Evolutionary conservation across 1,284 basidiomycete species (phyloP).

Genomic region (Pyrrhoderma noxium): DNA sequence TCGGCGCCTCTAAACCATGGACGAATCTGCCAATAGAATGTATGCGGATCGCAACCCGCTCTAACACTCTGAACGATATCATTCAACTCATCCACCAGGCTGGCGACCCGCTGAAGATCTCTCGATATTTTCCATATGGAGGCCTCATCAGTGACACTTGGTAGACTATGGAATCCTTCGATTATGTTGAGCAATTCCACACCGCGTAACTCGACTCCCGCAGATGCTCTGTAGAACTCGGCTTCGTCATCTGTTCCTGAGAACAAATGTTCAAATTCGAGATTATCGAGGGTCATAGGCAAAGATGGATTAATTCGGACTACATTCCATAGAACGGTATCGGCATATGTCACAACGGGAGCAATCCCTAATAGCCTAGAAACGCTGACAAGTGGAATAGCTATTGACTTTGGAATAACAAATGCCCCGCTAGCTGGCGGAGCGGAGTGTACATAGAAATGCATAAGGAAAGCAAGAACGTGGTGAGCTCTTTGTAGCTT

Average conservation of each 20-base stretch:
- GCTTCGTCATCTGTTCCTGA: conserved; percentile 81
- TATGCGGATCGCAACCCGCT: conserved; percentile 73
- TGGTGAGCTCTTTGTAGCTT: conserved; percentile 79
- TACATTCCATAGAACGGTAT: conserved; percentile 96
- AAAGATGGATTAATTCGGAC: conserved; percentile 47
- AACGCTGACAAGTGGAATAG: conserved; percentile 75
- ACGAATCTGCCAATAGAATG: conserved; percentile 87
- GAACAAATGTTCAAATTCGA: conserved; percentile 67
- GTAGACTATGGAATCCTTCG: conserved; percentile 72
- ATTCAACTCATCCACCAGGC: conserved; percentile 68
- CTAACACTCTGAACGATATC: conserved; percentile 66
- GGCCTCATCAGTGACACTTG: conserved; percentile 61
- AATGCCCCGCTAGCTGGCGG: conserved; percentile 39
- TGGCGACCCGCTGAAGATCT: conserved; percentile 66
- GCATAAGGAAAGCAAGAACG: conserved; percentile 83
- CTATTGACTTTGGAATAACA: conserved; percentile 67
- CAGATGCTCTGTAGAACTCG: conserved; percentile 85
- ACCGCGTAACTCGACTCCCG: conserved; percentile 80
- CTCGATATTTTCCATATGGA: conserved; percentile 65
- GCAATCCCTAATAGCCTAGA: conserved; percentile 79
- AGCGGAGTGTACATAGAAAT: conserved; percentile 84
- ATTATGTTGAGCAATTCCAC: conserved; percentile 84
- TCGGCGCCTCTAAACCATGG: conserved; percentile 92
- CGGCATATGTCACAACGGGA: conserved; percentile 92
- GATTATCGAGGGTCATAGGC: conserved; percentile 53